These are phyloP conservation scores for Pichia sp. DNA, from an alignment of 1,139 yeast genomes.

Conservation along the genomic window DNA sequence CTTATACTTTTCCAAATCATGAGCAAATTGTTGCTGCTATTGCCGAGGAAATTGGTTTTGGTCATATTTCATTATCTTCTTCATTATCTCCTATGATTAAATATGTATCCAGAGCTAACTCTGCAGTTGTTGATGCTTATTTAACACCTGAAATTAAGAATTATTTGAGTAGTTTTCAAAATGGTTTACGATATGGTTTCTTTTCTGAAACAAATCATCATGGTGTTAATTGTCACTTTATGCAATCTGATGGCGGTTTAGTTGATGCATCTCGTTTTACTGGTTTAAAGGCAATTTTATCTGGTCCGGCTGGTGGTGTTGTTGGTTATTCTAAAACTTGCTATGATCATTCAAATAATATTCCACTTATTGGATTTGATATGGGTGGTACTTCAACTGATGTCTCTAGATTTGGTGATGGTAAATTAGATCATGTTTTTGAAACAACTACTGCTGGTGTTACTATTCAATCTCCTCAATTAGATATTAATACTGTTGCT, in stretches of 20 bases:
- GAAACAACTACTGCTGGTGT: constrained; percentile 53
- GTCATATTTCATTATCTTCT: constrained; percentile 57
- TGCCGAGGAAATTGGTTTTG: constrained; percentile 48
- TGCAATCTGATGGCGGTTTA: constrained; percentile 58
- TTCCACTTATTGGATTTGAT: constrained; percentile 50
- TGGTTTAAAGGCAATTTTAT: constrained; percentile 46
- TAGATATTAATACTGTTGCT: constrained; percentile 53
- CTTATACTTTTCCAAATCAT: constrained; percentile 63
- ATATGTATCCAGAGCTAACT: constrained; percentile 62
- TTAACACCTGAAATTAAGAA: constrained; percentile 64
- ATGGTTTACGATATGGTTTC: constrained; percentile 51
- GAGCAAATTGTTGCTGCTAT: constrained; percentile 50
- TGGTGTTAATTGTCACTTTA: constrained; percentile 29
- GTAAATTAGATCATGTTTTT: constrained; percentile 45
- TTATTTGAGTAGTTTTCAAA: constrained; percentile 53
- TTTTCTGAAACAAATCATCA: constrained; percentile 28
- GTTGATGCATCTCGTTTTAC: constrained; percentile 42
- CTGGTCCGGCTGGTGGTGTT: constrained; percentile 62
- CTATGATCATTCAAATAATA: constrained; percentile 35
- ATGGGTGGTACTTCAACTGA: constrained; percentile 62
- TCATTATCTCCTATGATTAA: constrained; percentile 69
- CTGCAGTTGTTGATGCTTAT: constrained; percentile 72
- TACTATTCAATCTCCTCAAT: constrained; percentile 49
- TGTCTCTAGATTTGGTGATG: constrained; percentile 42
- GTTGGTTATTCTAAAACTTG: constrained; percentile 51